Percentiles rank a stretch among this genome's conserved stretches.
Evolutionary conservation across 2,329 filamentous ascomycete genomes (phyloP).

Genomic region (Onygena corvina): DNA sequence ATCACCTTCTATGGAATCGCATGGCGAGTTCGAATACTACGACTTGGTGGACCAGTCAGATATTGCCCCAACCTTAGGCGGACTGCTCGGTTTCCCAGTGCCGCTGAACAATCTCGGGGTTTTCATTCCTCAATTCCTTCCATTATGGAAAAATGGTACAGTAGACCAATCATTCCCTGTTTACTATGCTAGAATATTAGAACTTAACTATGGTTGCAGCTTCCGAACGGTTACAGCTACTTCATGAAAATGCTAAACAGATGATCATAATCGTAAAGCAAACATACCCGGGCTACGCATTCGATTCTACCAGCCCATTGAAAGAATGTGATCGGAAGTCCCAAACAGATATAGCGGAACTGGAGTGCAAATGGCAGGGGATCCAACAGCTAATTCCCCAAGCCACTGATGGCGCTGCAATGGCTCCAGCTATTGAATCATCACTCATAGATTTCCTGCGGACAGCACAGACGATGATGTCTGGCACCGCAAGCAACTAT

Average conservation of each 20-base stretch:
- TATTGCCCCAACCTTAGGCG: conserved; percentile 77
- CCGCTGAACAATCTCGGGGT: conserved; percentile 83
- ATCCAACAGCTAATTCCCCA: conserved; percentile 19
- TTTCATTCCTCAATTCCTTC: conserved; percentile 66
- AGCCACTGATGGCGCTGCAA: conserved; percentile 8
- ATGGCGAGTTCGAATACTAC: conserved; percentile 72
- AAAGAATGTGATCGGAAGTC: conserved; percentile 18
- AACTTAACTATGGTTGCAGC: conserved; percentile 19
- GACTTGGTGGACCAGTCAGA: conserved; percentile 83
- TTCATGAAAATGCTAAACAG: conserved; percentile 68
- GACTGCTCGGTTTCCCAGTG: conserved; percentile 73
- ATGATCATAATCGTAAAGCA: conserved; percentile 65
- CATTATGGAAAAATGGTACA: conserved; percentile 59
- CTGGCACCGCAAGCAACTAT: conserved; percentile 86
- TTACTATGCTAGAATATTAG: not conserved
- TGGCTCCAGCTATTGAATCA: conserved; percentile 18
- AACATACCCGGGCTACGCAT: conserved; percentile 47
- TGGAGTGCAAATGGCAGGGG: conserved; percentile 59
- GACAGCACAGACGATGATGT: conserved; percentile 66
- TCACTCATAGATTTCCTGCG: conserved; percentile 48
- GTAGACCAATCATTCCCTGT: not conserved
- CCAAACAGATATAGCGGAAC: conserved; percentile 37
- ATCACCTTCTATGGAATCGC: conserved; percentile 46
- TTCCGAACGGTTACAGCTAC: conserved; percentile 51
- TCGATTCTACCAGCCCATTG: conserved; percentile 12